These are phyloP conservation scores for Backusella australiensis DNA, from an alignment of 192 early-diverging fungal genomes.

Conservation along the genomic window DNA sequence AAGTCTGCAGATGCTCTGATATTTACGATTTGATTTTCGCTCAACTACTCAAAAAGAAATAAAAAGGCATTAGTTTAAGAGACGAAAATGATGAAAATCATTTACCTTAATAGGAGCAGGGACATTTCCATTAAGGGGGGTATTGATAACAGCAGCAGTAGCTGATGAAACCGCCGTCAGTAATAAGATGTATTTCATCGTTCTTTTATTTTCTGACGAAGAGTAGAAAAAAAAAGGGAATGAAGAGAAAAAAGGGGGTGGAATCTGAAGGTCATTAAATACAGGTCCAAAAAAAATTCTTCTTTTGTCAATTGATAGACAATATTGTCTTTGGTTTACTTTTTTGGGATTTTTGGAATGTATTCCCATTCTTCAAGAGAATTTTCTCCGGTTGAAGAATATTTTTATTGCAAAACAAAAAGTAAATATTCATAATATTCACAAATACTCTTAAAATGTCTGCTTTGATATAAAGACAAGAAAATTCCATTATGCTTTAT, in stretches of 20 bases:
- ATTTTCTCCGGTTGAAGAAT: neutral
- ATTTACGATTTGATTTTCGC: neutral
- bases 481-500: neutral
- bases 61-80: neutral
- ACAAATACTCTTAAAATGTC: neutral
- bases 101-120: neutral
- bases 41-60: neutral
- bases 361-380: neutral
- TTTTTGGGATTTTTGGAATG: neutral
- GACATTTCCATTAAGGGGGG: neutral
- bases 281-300: neutral
- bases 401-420: neutral
- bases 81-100: neutral
- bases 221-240: neutral
- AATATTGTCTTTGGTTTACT: neutral
- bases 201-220: neutral
- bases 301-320: neutral
- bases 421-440: neutral
- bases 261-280: neutral
- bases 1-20: neutral
- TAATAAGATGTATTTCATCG: neutral
- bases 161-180: neutral
- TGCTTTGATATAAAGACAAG: neutral
- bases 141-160: neutral
- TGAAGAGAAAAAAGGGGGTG: neutral